Conservation (phyloP, 768 basidiomycete genomes). For the Mycena kentingensis region DNA sequence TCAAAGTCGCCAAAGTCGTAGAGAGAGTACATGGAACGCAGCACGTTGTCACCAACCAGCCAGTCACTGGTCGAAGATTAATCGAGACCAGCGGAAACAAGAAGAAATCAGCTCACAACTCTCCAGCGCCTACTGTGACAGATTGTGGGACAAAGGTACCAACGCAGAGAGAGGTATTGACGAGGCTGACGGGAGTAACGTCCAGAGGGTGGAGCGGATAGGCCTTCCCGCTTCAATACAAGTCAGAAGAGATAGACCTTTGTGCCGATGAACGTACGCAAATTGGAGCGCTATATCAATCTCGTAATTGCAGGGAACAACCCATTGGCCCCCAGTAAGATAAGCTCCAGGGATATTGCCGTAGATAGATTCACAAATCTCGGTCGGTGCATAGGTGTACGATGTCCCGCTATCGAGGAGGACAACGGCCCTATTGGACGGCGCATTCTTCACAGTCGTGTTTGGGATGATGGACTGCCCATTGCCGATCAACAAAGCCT, state of each 20-base stretch:
- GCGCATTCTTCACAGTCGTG: conserved; percentile 57
- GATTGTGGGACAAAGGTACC: conserved; percentile 75
- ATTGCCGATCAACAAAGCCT: conserved; percentile 65
- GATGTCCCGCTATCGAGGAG: conserved; percentile 83
- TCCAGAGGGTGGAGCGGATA: conserved; percentile 84
- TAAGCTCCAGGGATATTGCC: conserved; percentile 61
- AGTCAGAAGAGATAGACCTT: background rate
- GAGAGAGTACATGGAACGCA: conserved; percentile 79
- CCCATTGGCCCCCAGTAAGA: conserved; percentile 66
- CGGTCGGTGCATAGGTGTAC: conserved; percentile 72
- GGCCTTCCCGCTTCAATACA: conserved; percentile 58
- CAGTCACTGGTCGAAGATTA: conserved; percentile 62
- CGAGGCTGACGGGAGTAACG: conserved; percentile 51
- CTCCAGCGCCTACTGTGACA: conserved; percentile 56
- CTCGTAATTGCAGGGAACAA: conserved; percentile 72
- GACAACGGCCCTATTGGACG: conserved; percentile 70
- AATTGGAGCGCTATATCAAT: conserved; percentile 81
- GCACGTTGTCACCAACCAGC: conserved; percentile 80
- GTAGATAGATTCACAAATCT: conserved; percentile 71
- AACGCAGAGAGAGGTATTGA: conserved; percentile 55
- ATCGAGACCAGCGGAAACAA: background rate
- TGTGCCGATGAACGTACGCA: conserved; percentile 56
- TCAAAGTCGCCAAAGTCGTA: conserved; percentile 87
- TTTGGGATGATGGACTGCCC: conserved; percentile 49
- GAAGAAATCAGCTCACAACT: conserved; percentile 56